Evolutionary conservation across 2,329 filamentous ascomycete species (phyloP), one percentile per base, ranked within the genome.

Genomic region (Sporothrix humicola): DNA sequence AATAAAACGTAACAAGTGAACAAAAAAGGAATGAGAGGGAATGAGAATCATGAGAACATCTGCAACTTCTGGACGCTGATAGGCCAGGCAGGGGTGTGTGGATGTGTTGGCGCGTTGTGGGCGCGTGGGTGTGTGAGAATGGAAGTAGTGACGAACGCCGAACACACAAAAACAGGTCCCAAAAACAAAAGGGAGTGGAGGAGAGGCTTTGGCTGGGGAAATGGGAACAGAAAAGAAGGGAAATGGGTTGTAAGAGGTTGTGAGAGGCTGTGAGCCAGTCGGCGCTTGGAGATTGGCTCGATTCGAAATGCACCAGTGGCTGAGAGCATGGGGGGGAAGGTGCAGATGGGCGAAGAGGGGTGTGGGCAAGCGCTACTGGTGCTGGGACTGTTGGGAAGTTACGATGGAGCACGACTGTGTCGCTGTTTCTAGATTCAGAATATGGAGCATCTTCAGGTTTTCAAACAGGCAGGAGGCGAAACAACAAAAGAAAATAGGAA

Each of bases 281-380:
- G 72, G 72, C 72, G 72, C 72, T 65, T 70, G 69, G 3, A 70
- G 44, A 69, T 69, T 73, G 72, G 65, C 46, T 54, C 69, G 56
- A 46, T 58, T 23, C 17, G 37, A 70, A 70, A 70, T 58, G 68
- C 31, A 52, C 50, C 48, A 69, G 48, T 69, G 66, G 66, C 50
- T 69, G 66, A 52, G 65, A 69, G 65, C 4, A 69, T 12, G 37
- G 37, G 42, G 37, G 42, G 23, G 58, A 37, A 31, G 7, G 31
- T n/a, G 10, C 10, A 23, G 46, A n/a, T 23, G 63, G 69, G 20
- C 10, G 20, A 26, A n/a, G 23, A 58, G 20, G 54, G 68, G 13
- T 26, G 50, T 12, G 63, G 42, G 23, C 65, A 52, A 31, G 50
- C 50, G 50, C 66, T 37, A 71, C 69, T 26, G 23, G 3, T 26